Evolutionary conservation across 2,329 filamentous ascomycete species (phyloP).

Genomic region (Sarocladium oryzae): DNA sequence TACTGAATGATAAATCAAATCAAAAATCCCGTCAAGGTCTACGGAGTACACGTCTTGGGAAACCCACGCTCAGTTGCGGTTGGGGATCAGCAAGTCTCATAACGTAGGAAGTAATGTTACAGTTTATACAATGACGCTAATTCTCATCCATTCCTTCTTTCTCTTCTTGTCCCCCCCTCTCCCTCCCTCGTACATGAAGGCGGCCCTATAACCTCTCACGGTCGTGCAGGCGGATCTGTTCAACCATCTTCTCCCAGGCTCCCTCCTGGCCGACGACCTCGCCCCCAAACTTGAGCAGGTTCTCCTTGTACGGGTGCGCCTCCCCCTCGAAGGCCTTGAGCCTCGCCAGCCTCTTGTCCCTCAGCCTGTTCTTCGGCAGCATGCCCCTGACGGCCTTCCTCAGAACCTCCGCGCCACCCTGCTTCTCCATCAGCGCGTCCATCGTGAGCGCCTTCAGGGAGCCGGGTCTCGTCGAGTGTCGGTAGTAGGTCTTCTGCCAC

Average conservation of each 20-base stretch:
- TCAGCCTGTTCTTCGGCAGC: constrained; percentile 91
- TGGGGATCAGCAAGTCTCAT: no score
- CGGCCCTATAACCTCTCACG: constrained; percentile 40
- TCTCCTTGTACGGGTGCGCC: constrained; percentile 85
- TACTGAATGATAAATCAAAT: background rate
- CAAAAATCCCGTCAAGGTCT: no score
- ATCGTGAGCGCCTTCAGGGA: constrained; percentile 83
- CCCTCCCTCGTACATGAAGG: background rate
- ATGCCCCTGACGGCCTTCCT: constrained; percentile 91
- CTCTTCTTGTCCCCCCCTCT: no score
- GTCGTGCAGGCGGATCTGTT: constrained; percentile 43
- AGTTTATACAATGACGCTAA: constrained; percentile 10
- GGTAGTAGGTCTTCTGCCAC: constrained; percentile 92
- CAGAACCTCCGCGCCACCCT: constrained; percentile 86
- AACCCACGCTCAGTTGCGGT: no score
- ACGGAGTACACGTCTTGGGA: no score
- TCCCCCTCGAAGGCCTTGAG: constrained; percentile 95
- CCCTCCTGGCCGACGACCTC: constrained; percentile 46
- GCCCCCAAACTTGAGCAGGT: constrained; percentile 68
- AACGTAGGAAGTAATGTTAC: background rate
- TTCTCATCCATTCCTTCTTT: constrained; percentile 1
- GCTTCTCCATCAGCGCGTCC: constrained; percentile 91
- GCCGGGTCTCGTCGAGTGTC: constrained; percentile 86
- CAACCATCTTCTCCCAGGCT: constrained; percentile 43
- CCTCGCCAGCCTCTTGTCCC: constrained; percentile 79